Evolutionary conservation across 805 yeast genomes (phyloP).

Genomic region (Millerozyma acaciae): DNA sequence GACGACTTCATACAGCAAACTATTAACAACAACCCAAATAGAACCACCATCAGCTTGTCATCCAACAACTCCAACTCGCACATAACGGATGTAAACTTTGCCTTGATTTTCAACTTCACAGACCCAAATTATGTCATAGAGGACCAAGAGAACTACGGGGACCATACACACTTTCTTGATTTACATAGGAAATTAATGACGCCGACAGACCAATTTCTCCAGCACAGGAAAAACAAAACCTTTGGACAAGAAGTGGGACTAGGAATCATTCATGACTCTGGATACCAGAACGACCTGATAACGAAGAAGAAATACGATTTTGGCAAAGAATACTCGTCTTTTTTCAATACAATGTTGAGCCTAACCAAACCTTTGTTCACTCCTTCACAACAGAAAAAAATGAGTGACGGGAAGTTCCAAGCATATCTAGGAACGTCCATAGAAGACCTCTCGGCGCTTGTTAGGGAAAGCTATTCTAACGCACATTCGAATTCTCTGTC

Average conservation of each 20-base stretch:
- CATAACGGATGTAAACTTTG: slow-evolving; percentile 27
- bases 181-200: slow-evolving; percentile 27
- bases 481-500: slow-evolving; percentile 1
- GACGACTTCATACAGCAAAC: slow-evolving; percentile 6
- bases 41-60: slow-evolving; percentile 25
- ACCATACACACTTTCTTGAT: slow-evolving; percentile 20
- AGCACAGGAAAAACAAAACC: slow-evolving; percentile 16
- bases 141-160: slow-evolving; percentile 16
- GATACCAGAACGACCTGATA: slow-evolving; percentile 9
- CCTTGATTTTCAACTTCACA: slow-evolving; percentile 31
- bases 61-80: slow-evolving; percentile 33
- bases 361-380: slow-evolving; percentile 21
- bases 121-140: slow-evolving; percentile 27
- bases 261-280: slow-evolving; percentile 14
- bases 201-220: slow-evolving; percentile 35
- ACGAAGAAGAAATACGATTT: slow-evolving; percentile 16
- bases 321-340: slow-evolving; percentile 14
- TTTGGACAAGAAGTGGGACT: slow-evolving; percentile 15
- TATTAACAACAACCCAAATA: slow-evolving; percentile 9
- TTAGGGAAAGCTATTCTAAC: slow-evolving; percentile 17
- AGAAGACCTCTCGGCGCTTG: slow-evolving; percentile 25
- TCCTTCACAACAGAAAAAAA: slow-evolving; percentile 20
- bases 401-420: slow-evolving; percentile 19
- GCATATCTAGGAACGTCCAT: slow-evolving; percentile 22
- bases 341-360: slow-evolving; percentile 16